Evolutionary conservation across 202 grass and related monocot genomes (phyloP).

Genomic region (Setaria italica): DNA sequence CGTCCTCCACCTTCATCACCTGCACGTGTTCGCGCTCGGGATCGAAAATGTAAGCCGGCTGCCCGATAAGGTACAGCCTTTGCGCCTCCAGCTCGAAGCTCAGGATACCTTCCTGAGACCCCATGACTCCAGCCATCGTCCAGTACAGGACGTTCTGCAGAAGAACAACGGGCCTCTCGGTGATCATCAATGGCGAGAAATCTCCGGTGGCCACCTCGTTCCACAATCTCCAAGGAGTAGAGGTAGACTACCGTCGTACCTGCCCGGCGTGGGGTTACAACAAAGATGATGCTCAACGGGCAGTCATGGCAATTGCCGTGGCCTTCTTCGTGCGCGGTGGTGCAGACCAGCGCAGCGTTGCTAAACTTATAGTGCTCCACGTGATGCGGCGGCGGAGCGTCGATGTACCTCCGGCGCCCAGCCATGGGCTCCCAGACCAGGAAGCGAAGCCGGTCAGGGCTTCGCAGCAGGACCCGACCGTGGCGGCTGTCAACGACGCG

Average conservation of each 20-base stretch:
- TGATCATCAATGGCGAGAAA: background rate
- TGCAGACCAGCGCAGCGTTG: slow-evolving; percentile 14
- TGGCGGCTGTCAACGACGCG: slow-evolving; percentile 17
- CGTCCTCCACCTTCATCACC: background rate
- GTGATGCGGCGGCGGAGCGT: background rate
- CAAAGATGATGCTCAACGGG: background rate
- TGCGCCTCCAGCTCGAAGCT: background rate
- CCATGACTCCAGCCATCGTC: background rate
- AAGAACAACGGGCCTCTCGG: background rate
- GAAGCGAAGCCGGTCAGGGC: background rate
- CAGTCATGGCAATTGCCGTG: background rate
- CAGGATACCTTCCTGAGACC: background rate
- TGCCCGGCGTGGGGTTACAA: background rate
- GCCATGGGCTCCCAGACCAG: slow-evolving; percentile 34
- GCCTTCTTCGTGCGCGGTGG: background rate
- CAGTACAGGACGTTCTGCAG: slow-evolving; percentile 4
- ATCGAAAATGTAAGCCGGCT: background rate
- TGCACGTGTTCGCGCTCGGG: background rate
- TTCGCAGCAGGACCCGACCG: slow-evolving; percentile 19
- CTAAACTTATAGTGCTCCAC: background rate
- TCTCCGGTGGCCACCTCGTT: background rate
- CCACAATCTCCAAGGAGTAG: background rate
- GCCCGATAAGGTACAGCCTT: background rate
- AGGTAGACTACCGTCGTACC: background rate
- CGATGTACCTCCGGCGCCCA: background rate